Percentiles rank a stretch among this genome's conserved stretches.
Conservation (phyloP, 2,329 filamentous ascomycete genomes). For the Beauveria sp. region DNA sequence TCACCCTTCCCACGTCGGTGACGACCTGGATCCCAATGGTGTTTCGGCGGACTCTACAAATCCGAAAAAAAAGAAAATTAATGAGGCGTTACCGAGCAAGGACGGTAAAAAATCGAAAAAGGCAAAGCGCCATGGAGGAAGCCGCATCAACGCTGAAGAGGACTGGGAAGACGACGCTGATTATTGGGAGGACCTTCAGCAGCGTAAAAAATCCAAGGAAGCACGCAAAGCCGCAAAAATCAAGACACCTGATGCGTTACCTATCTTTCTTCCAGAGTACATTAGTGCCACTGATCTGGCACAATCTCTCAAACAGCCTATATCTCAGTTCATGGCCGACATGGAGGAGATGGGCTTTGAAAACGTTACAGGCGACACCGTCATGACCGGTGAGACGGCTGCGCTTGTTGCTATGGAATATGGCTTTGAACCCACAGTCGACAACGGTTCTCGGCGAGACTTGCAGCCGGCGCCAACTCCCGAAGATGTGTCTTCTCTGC, state of each 20-base stretch:
- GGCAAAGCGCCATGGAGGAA: not conserved
- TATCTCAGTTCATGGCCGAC: conserved; percentile 63
- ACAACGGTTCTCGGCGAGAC: conserved; percentile 59
- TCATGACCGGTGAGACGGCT: conserved; percentile 86
- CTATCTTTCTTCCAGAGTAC: conserved; percentile 77
- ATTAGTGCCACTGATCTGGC: conserved; percentile 84
- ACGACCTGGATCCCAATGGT: not conserved
- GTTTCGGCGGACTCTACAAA: not conserved
- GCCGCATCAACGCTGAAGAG: conserved; percentile 17
- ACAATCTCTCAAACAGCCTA: conserved; percentile 61
- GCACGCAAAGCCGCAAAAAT: conserved; percentile 32
- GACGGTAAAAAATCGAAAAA: conserved; percentile 8
- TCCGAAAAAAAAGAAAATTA: not conserved
- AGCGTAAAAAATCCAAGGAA: conserved; percentile 34
- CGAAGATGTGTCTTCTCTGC: conserved; percentile 60
- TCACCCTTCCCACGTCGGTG: conserved; percentile 9
- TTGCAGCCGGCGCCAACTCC: conserved; percentile 61
- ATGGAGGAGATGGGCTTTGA: conserved; percentile 86
- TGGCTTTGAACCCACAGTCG: conserved; percentile 78
- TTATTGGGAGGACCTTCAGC: conserved; percentile 31
- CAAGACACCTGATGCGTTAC: conserved; percentile 37
- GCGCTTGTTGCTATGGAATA: conserved; percentile 88
- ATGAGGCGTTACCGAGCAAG: not conserved
- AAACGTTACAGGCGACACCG: conserved; percentile 70
- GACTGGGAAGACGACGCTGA: conserved; percentile 33